Conservation (phyloP, 2,329 filamentous ascomycete genomes). For the Golovinomyces cichoracearum region DNA sequence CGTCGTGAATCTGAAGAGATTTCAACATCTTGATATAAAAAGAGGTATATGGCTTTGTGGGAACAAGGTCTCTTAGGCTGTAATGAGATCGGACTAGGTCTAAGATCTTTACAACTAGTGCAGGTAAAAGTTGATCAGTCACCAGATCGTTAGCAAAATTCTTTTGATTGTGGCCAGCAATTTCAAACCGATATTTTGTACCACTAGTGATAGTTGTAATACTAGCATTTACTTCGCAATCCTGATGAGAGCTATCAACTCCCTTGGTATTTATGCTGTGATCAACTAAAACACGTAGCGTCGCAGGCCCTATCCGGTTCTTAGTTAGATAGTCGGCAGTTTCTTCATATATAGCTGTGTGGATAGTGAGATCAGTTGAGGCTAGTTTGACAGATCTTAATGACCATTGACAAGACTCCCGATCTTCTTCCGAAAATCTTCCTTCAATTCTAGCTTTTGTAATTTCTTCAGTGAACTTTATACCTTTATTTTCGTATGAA, state of each 20-base stretch:
- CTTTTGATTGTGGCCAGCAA: conserved; percentile 40
- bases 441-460: conserved; percentile 67
- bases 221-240: conserved; percentile 45
- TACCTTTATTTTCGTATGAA: conserved; percentile 50
- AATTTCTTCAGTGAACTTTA: conserved; percentile 59
- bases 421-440: conserved; percentile 58
- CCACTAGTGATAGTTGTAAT: conserved; percentile 25
- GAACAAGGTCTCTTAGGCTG: conserved; percentile 33
- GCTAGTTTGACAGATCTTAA: conserved; percentile 41
- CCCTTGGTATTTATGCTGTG: conserved; percentile 39
- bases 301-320: conserved; percentile 39
- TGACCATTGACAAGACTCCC: conserved; percentile 59
- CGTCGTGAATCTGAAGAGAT: conserved; percentile 35
- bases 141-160: conserved; percentile 50
- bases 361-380: conserved; percentile 31
- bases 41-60: conserved; percentile 44
- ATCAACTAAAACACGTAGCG: conserved; percentile 48
- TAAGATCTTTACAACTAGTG: conserved; percentile 48
- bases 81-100: conserved; percentile 47
- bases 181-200: conserved; percentile 29
- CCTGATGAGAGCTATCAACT: conserved; percentile 37
- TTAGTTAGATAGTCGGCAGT: conserved; percentile 33
- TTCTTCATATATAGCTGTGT: conserved; percentile 49
- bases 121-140: conserved; percentile 44
- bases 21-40: conserved; percentile 57